These are phyloP conservation scores for Cordyceps tenuipes DNA, from an alignment of 2,329 filamentous ascomycete genomes.

Conservation along the genomic window DNA sequence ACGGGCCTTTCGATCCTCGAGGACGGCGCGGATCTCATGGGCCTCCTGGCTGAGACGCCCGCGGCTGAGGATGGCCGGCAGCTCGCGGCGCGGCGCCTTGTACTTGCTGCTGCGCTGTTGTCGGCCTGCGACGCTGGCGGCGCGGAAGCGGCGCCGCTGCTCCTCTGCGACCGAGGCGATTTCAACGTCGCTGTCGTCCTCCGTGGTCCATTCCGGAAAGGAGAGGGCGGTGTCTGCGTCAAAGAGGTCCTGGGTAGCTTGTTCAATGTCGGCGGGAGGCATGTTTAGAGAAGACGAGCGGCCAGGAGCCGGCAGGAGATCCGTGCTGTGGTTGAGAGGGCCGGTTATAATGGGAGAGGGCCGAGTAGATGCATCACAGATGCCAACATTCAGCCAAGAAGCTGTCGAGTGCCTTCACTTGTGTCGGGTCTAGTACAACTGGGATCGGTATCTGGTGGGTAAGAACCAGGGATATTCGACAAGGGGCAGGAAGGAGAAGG, in stretches of 20 bases:
- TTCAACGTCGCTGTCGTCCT: constrained; percentile 8
- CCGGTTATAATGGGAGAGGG: background rate
- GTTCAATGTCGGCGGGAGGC: constrained; percentile 2
- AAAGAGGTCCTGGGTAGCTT: background rate
- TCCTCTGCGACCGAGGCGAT: constrained; percentile 4
- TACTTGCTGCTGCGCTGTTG: background rate
- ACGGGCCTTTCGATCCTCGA: background rate
- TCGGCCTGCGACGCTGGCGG: constrained; percentile 5
- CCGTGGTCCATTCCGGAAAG: constrained; percentile 6
- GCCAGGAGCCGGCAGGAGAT: too few species aligned
- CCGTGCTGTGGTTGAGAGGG: background rate
- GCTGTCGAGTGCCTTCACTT: background rate
- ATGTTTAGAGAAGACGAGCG: background rate
- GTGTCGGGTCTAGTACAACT: too few species aligned
- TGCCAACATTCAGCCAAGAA: background rate
- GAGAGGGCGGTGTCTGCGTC: too few species aligned
- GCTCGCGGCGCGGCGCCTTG: background rate
- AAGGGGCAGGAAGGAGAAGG: constrained; percentile 5
- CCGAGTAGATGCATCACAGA: constrained; percentile 7
- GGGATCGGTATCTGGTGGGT: too few species aligned
- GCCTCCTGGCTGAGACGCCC: background rate
- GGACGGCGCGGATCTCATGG: constrained; percentile 1
- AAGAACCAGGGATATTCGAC: background rate
- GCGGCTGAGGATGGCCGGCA: background rate
- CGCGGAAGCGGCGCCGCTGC: constrained; percentile 5